Conservation (phyloP, 805 yeast genomes). For the Metschnikowia chrysomelidarum region DNA sequence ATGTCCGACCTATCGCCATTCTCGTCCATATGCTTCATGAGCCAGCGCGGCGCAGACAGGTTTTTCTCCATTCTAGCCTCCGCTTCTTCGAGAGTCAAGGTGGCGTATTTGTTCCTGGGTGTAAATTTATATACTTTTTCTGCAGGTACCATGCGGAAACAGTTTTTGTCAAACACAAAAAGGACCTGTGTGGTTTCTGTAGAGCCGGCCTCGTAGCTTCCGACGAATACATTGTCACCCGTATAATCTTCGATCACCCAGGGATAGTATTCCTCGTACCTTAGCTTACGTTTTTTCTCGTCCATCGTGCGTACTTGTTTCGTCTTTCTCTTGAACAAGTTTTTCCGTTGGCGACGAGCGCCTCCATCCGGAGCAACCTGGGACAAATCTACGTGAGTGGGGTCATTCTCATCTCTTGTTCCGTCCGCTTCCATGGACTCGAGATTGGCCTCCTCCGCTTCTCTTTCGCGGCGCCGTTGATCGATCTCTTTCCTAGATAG, state of each 20-base stretch:
- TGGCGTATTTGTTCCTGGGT: constrained; percentile 89
- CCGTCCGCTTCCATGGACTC: constrained; percentile 10
- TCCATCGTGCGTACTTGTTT: constrained; percentile 79
- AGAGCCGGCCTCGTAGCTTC: constrained; percentile 88
- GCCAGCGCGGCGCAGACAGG: constrained; percentile 83
- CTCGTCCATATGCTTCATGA: constrained; percentile 82
- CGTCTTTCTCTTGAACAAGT: constrained; percentile 70
- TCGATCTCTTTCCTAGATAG: constrained; percentile 75
- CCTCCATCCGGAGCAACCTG: constrained; percentile 92
- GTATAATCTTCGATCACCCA: constrained; percentile 98
- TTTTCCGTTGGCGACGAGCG: constrained; percentile 60
- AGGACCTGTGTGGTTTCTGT: constrained; percentile 79
- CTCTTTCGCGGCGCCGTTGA: constrained; percentile 41
- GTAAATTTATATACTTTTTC: constrained; percentile 93
- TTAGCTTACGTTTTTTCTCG: constrained; percentile 75
- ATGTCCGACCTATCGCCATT: constrained; percentile 51
- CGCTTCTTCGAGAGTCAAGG: constrained; percentile 93
- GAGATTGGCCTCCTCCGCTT: constrained; percentile 23
- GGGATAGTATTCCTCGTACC: constrained; percentile 96
- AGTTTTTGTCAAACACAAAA: constrained; percentile 79
- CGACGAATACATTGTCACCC: constrained; percentile 92
- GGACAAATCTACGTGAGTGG: constrained; percentile 46
- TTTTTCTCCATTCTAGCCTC: constrained; percentile 89
- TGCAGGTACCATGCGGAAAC: constrained; percentile 92
- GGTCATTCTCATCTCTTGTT: constrained; percentile 15